phyloP scores from a whole-genome alignment of 768 basidiomycete genomes.

The Boletus reticulatus region DNA sequence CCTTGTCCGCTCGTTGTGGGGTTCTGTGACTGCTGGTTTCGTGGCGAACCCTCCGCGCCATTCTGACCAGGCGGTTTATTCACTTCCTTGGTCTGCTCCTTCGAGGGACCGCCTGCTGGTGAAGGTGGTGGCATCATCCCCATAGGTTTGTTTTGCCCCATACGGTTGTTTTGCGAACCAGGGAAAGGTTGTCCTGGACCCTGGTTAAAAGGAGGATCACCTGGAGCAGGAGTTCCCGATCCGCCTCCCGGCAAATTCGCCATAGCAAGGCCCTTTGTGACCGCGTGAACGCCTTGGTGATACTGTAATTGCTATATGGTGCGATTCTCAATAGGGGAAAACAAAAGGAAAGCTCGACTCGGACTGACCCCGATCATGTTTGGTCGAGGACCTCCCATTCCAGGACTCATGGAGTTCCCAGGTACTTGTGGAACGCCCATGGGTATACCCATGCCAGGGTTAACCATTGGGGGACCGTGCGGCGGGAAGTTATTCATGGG shows the following conservation, averaged over 20 bases:
- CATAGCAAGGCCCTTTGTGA: conserved; percentile 35
- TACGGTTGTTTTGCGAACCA: conserved; percentile 30
- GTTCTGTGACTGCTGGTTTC: conserved; percentile 35
- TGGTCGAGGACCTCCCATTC: conserved; percentile 33
- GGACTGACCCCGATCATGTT: conserved; percentile 33
- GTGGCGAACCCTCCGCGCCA: conserved; percentile 41
- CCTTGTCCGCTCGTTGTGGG: conserved; percentile 26
- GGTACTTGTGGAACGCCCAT: conserved; percentile 34
- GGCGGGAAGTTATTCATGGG: conserved; percentile 34
- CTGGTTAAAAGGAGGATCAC: conserved; percentile 42
- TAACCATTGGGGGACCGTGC: conserved; percentile 32
- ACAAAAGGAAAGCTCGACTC: not conserved
- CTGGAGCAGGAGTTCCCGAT: conserved; percentile 43
- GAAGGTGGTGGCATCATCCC: conserved; percentile 54
- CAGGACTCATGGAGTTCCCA: conserved; percentile 34
- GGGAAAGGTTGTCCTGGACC: conserved; percentile 35
- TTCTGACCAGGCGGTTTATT: conserved; percentile 26
- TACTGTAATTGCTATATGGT: conserved; percentile 31
- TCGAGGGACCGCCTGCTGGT: conserved; percentile 36
- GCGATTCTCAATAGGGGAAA: conserved; percentile 8
- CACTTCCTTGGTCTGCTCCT: conserved; percentile 34
- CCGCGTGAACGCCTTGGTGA: conserved; percentile 36
- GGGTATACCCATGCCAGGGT: conserved; percentile 31
- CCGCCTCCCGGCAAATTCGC: conserved; percentile 31
- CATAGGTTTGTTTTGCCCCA: conserved; percentile 36